A percentile compares a stretch with the other conserved stretches of the same genome.
These are phyloP conservation scores for Aurantiochytrium sp. DNA, from an alignment of 108 stramenopile genomes.

Conservation along the genomic window DNA sequence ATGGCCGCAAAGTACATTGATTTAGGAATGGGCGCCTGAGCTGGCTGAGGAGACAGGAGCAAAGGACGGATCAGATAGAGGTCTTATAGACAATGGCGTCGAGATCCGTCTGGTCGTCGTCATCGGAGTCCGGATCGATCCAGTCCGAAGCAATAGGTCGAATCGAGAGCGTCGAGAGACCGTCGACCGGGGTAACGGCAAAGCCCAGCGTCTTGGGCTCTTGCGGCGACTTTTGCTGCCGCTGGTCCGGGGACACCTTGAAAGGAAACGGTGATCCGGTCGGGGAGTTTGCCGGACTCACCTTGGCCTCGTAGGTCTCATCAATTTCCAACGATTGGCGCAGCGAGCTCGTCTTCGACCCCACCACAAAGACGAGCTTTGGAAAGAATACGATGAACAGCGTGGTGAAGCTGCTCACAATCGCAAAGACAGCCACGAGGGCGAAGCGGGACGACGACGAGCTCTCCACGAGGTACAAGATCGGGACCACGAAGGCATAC, in stretches of 20 bases:
- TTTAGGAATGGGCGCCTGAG: neutral
- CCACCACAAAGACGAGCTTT: neutral
- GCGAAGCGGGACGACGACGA: neutral
- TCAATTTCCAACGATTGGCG: neutral
- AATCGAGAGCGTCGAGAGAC: neutral
- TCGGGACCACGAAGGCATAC: neutral
- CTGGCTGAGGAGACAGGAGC: neutral
- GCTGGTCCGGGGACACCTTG: too few relatives aligned
- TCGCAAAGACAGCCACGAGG: neutral
- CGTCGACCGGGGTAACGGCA: neutral
- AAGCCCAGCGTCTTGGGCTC: neutral
- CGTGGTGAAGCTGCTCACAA: neutral
- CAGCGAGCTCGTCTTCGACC: neutral
- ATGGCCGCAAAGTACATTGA: neutral
- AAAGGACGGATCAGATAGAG: neutral
- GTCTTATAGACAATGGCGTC: neutral
- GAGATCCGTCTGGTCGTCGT: neutral
- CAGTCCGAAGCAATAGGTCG: neutral
- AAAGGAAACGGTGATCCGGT: neutral
- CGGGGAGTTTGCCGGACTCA: neutral
- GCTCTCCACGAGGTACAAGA: neutral
- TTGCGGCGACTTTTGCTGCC: neutral
- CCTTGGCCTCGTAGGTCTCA: neutral
- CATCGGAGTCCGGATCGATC: neutral
- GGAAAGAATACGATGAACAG: neutral